Evolutionary conservation across 2,329 filamentous ascomycete species (phyloP).

Genomic region (Lecanicillium sp.): DNA sequence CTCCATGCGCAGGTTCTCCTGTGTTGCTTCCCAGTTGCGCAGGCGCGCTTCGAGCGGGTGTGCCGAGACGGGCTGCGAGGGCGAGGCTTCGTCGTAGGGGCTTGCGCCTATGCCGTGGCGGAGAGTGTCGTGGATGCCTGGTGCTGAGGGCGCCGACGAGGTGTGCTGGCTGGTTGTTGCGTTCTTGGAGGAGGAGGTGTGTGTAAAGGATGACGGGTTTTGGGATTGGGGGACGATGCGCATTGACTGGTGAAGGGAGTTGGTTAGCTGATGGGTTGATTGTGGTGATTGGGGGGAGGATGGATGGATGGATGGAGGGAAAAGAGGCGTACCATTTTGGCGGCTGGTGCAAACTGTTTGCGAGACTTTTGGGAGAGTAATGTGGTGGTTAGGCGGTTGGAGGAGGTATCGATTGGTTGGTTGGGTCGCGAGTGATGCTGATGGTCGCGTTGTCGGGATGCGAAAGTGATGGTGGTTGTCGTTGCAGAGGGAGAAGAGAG

Average conservation of each 20-base stretch:
- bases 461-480: conserved; percentile 11
- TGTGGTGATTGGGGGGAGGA: background rate
- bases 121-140: conserved; percentile 88
- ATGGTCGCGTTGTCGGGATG: conserved; percentile 10
- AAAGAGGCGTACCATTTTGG: conserved; percentile 6
- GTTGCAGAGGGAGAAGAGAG: background rate
- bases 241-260: conserved; percentile 55
- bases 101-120: conserved; percentile 71
- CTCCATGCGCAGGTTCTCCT: conserved; percentile 83
- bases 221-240: conserved; percentile 70
- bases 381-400: too few species aligned
- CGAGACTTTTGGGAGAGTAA: background rate
- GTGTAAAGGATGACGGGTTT: conserved; percentile 58
- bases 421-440: too few species aligned
- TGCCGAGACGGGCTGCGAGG: conserved; percentile 42
- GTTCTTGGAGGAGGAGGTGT: conserved; percentile 31
- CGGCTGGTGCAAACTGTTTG: background rate
- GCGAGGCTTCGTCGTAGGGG: conserved; percentile 35
- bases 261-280: conserved; percentile 11
- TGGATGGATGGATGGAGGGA: background rate
- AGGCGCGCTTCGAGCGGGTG: conserved; percentile 93
- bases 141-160: conserved; percentile 76
- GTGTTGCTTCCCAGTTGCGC: conserved; percentile 80
- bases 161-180: conserved; percentile 25
- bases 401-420: conserved; percentile 6